Evolutionary conservation across 1,139 yeast genomes (phyloP).

Genomic region (Debaryomyces psychrophilus): DNA sequence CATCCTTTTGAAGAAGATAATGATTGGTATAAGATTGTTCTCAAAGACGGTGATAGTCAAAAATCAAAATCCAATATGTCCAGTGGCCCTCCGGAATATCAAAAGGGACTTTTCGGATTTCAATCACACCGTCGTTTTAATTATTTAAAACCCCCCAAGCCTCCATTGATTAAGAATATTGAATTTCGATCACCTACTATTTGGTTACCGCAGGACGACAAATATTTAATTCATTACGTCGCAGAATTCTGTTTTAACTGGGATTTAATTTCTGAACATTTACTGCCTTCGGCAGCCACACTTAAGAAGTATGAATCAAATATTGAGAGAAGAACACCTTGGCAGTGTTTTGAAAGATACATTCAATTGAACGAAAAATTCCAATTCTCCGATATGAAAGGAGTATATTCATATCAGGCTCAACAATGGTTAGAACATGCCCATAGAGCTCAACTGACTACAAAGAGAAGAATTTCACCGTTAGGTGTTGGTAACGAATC

Average conservation of each 20-base stretch:
- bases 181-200: conserved; percentile 87
- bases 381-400: conserved; percentile 84
- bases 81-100: conserved; percentile 43
- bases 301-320: conserved; percentile 73
- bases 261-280: conserved; percentile 85
- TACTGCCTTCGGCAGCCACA: conserved; percentile 62
- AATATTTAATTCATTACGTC: conserved; percentile 73
- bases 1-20: conserved; percentile 66
- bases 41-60: conserved; percentile 45
- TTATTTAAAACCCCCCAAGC: conserved; percentile 78
- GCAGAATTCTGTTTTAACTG: conserved; percentile 90
- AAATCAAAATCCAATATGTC: conserved; percentile 12
- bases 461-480: conserved; percentile 87
- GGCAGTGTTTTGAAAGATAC: conserved; percentile 98
- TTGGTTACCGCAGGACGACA: conserved; percentile 95
- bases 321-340: conserved; percentile 92
- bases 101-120: conserved; percentile 62
- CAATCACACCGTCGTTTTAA: conserved; percentile 64
- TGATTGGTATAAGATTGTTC: conserved; percentile 62
- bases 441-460: conserved; percentile 81
- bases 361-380: conserved; percentile 89
- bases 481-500: conserved; percentile 90
- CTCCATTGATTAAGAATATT: conserved; percentile 78
- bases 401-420: conserved; percentile 80
- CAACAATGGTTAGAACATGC: conserved; percentile 93